Conservation (phyloP, 164 flowering plant species). For the Aristolochia contorta region DNA sequence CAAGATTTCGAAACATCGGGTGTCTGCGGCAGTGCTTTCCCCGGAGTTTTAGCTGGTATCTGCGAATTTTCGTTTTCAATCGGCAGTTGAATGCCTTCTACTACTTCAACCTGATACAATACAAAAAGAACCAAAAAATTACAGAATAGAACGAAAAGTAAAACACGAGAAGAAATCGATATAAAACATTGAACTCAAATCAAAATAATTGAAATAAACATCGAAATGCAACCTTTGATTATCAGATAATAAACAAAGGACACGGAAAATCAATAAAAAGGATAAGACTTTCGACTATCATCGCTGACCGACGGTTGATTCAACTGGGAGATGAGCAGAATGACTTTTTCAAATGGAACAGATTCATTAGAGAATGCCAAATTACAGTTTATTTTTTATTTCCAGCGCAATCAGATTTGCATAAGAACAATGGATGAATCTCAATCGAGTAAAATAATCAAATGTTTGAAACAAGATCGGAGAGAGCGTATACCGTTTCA, state of each 20-base stretch:
- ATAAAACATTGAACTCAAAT: background rate
- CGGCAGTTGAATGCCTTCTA: conserved; percentile 10
- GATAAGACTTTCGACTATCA: too few species aligned
- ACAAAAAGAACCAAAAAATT: background rate
- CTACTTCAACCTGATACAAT: conserved; percentile 17
- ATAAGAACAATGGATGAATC: background rate
- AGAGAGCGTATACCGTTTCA: conserved; percentile 25
- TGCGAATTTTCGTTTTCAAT: background rate
- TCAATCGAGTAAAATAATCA: background rate
- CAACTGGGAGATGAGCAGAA: too few species aligned
- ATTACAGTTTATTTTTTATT: too few species aligned
- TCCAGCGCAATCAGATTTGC: background rate
- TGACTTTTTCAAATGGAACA: too few species aligned
- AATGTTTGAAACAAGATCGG: background rate
- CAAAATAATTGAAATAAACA: too few species aligned
- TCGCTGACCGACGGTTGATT: too few species aligned
- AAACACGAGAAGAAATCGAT: background rate
- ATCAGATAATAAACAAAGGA: background rate
- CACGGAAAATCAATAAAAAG: background rate
- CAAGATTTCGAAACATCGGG: conserved; percentile 7
- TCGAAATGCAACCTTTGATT: too few species aligned
- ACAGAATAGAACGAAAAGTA: background rate
- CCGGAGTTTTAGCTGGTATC: background rate
- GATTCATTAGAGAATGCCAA: too few species aligned
- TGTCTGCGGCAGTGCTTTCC: background rate